Base-by-base conservation (phyloP, 768 basidiomycete genomes). In the Phanerochaete sordida region DNA sequence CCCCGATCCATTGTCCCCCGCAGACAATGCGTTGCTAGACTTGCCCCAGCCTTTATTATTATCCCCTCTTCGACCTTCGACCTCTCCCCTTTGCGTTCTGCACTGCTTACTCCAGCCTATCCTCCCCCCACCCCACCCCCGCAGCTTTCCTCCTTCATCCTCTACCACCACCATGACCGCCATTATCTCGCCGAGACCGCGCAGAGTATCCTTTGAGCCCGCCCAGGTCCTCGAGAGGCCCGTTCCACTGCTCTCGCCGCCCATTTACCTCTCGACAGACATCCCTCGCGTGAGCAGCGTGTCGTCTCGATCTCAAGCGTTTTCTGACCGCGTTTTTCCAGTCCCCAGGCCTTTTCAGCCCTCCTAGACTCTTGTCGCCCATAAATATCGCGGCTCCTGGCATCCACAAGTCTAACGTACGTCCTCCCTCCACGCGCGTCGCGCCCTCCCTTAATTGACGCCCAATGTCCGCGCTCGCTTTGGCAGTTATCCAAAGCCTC, bases 151-250 rank as follows among this genome's bases (percentile, higher is more conserved):
- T 56, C 30, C 47, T 58, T 26, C 23, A 35, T 13, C 53, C 30
- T 24, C 62, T 44, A 43, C 53, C 53, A 43, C 37, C 37, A 56
- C 65, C 63, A 78, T 79, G 76, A 74, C 75, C 63, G 66, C 77
- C 70, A 78, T 82, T 71, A 60, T 77, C 67, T 74, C 77, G 16
- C 76, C 78, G 24, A 68, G 72, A 9, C 75, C 77, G 13, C 75
- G 74, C 66, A 62, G 63, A 56, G 72, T 73, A 27, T 62, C 68
- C 15, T 57, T 26, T 54, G 47, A 46, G 33, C 54, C 19, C 50
- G 23, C 59, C 3, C 62, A 57, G 31, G 44, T 57, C 33, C 60
- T 62, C 26, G 56, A 57, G 21, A 26, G 56, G 45, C 56, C 61
- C 21, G n/a, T 48, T 23, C 35, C 43, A 24, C 33, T 61, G 45